Percentiles rank a stretch among this genome's conserved stretches.
Evolutionary conservation across 768 basidiomycete genomes (phyloP).

Genomic region (Hericium erinaceus): DNA sequence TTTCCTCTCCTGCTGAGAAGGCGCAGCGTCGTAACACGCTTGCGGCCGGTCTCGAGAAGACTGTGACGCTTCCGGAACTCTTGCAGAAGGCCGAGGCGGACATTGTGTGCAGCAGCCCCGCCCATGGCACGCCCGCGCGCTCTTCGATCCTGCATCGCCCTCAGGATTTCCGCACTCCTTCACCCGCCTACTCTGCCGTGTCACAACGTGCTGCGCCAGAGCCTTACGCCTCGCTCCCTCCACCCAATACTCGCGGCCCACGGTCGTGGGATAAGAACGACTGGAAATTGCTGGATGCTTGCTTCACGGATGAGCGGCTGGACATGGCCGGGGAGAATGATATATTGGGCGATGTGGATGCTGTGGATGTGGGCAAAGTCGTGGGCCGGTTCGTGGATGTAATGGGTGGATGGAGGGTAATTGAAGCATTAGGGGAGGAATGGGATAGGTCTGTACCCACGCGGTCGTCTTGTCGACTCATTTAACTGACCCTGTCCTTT

Average conservation of each 20-base stretch:
- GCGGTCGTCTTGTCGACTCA: not conserved
- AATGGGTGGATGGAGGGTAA: slow-evolving; percentile 35
- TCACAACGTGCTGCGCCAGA: not conserved
- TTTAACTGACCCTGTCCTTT: not conserved
- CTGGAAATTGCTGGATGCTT: slow-evolving; percentile 74
- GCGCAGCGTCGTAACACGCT: slow-evolving; percentile 9
- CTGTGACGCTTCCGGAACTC: slow-evolving; percentile 45
- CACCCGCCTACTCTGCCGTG: slow-evolving; percentile 2
- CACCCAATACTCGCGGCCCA: slow-evolving; percentile 8
- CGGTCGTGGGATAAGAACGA: slow-evolving; percentile 62
- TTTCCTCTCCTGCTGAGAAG: not conserved
- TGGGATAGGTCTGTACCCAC: slow-evolving; percentile 47
- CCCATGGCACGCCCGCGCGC: slow-evolving; percentile 1
- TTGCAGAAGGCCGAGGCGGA: slow-evolving; percentile 50
- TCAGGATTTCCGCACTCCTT: slow-evolving; percentile 10
- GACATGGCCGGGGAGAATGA: slow-evolving; percentile 30
- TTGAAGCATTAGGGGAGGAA: slow-evolving; percentile 32
- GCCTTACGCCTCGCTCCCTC: not conserved
- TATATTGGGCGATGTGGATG: slow-evolving; percentile 40
- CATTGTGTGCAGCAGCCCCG: slow-evolving; percentile 11
- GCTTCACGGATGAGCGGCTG: slow-evolving; percentile 65
- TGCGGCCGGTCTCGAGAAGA: slow-evolving; percentile 41
- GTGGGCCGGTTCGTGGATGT: slow-evolving; percentile 46
- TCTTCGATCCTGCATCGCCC: not conserved
- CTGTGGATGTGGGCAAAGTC: slow-evolving; percentile 46